Percentiles rank a stretch among this genome's conserved stretches.
Evolutionary conservation across 345 rosid genomes (phyloP).

Genomic region (Kandelia obovata): DNA sequence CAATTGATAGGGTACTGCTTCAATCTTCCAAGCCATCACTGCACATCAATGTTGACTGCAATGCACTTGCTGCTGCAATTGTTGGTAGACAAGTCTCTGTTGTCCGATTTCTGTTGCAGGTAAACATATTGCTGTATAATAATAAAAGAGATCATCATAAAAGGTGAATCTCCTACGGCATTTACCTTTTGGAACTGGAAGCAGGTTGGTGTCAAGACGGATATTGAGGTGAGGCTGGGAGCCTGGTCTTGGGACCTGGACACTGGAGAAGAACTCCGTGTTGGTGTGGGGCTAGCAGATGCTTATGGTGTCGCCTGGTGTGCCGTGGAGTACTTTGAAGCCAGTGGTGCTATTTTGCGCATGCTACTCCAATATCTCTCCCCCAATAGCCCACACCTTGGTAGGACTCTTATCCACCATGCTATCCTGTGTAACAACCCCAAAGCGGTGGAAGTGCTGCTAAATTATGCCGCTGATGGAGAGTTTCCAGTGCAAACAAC

Average conservation of each 20-base stretch:
- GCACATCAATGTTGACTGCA: constrained; percentile 25
- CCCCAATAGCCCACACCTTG: constrained; percentile 47
- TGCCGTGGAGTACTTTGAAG: constrained; percentile 89
- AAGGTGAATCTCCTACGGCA: not conserved
- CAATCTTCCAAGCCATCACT: constrained; percentile 28
- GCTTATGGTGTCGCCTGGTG: constrained; percentile 86
- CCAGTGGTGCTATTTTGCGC: constrained; percentile 59
- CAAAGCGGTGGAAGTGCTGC: constrained; percentile 60
- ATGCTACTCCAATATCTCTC: constrained; percentile 57
- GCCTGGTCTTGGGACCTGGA: constrained; percentile 91
- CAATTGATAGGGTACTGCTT: constrained; percentile 24
- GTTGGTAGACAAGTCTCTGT: constrained; percentile 26
- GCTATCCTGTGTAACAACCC: constrained; percentile 75
- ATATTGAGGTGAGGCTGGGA: constrained; percentile 68
- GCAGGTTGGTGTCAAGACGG: constrained; percentile 65
- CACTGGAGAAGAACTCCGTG: constrained; percentile 84
- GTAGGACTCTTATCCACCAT: constrained; percentile 89
- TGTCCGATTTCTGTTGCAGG: constrained; percentile 26
- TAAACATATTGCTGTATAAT: not conserved
- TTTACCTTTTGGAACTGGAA: constrained; percentile 12
- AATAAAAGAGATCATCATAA: not conserved
- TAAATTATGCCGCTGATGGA: constrained; percentile 51
- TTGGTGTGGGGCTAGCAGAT: constrained; percentile 94
- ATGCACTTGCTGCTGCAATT: constrained; percentile 32
- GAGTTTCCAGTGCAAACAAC: constrained; percentile 48